Conservation (phyloP, 768 basidiomycete genomes). For the Mycena metata region DNA sequence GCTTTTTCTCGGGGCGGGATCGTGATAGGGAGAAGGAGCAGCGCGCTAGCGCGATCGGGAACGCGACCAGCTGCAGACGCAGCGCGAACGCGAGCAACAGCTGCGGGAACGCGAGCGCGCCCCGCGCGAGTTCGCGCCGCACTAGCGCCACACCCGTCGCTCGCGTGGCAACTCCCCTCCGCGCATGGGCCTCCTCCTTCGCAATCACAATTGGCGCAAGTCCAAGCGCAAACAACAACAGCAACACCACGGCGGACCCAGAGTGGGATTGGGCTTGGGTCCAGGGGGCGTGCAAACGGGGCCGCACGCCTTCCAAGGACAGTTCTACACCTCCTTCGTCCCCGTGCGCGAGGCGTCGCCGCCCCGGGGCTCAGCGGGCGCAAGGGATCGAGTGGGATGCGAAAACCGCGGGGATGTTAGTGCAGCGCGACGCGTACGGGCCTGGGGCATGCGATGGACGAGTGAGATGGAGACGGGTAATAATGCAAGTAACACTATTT, state of each 20-base stretch:
- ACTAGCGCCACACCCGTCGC: conserved; percentile 29
- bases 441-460: too few species aligned
- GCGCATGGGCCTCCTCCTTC: not conserved
- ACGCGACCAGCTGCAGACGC: too few species aligned
- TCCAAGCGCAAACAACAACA: conserved; percentile 2
- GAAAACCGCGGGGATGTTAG: too few species aligned
- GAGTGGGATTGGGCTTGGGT: not conserved
- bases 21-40: conserved; percentile 6
- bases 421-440: too few species aligned
- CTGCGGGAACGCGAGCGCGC: conserved; percentile 19
- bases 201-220: not conserved
- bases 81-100: not conserved
- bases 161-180: conserved; percentile 33
- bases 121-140: conserved; percentile 21
- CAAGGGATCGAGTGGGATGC: not conserved
- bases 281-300: not conserved
- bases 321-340: conserved; percentile 40
- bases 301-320: conserved; percentile 33
- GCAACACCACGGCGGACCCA: not conserved
- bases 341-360: conserved; percentile 35
- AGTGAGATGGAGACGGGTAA: too few species aligned
- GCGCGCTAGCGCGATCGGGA: too few species aligned
- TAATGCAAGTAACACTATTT: too few species aligned
- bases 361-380: not conserved
- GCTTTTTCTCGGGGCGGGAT: conserved; percentile 22